phyloP scores from a whole-genome alignment of 176 grass and related monocot genomes.

The Cymbopogon citratus region DNA sequence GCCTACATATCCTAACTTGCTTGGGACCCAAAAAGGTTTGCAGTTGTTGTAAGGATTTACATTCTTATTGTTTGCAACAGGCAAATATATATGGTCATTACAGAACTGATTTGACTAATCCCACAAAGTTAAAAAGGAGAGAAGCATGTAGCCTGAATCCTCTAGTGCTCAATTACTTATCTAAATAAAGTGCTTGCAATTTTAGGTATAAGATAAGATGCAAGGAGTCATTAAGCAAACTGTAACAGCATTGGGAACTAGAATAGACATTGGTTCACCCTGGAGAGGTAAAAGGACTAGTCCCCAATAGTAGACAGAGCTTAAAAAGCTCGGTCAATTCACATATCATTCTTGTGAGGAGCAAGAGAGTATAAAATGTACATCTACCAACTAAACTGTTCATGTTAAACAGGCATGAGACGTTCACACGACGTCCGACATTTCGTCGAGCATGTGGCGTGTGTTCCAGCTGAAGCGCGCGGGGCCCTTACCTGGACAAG shows the following conservation, averaged over 20 bases:
- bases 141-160: background rate
- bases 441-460: constrained; percentile 61
- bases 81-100: background rate
- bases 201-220: background rate
- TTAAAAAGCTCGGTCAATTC: background rate
- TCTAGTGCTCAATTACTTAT: background rate
- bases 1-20: background rate
- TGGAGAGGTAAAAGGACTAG: background rate
- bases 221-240: background rate
- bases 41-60: background rate
- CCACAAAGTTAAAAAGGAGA: background rate
- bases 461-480: background rate
- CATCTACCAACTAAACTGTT: background rate
- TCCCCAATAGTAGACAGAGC: background rate
- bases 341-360: background rate
- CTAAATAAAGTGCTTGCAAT: background rate
- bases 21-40: background rate
- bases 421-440: background rate
- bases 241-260: background rate
- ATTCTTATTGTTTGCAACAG: background rate
- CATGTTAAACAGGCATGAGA: background rate
- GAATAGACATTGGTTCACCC: background rate
- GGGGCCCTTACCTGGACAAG: constrained; percentile 47
- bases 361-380: background rate
- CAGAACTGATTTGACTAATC: background rate